Conservation (phyloP, 2,329 filamentous ascomycete genomes). For the Pseudogymnoascus sp. region DNA sequence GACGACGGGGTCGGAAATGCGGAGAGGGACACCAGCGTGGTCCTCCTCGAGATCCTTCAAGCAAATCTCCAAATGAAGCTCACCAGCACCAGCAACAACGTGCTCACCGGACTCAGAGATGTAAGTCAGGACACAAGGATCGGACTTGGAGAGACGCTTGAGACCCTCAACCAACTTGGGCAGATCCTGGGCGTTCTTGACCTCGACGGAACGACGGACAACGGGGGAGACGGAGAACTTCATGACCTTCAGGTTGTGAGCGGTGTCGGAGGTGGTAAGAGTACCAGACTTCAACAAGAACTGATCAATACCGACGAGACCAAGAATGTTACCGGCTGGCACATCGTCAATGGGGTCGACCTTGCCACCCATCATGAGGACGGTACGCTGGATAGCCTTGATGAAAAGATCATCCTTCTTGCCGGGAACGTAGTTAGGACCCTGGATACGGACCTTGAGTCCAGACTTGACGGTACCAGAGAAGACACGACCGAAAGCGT, state of each 20-base stretch:
- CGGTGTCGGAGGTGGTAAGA: slow-evolving; percentile 90
- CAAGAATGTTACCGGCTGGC: slow-evolving; percentile 98
- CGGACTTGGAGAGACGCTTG: slow-evolving; percentile 99
- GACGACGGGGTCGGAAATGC: slow-evolving; percentile 96
- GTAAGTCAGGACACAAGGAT: slow-evolving; percentile 90
- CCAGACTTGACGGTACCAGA: slow-evolving; percentile 94
- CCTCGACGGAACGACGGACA: slow-evolving; percentile 96
- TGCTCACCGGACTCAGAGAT: slow-evolving; percentile 95
- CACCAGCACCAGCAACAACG: slow-evolving; percentile 97
- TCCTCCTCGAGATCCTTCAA: slow-evolving; percentile 99
- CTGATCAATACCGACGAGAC: slow-evolving; percentile 98
- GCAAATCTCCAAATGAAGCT: slow-evolving; percentile 99
- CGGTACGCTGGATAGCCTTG: slow-evolving; percentile 99
- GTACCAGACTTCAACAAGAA: slow-evolving; percentile 99
- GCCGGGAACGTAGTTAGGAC: slow-evolving; percentile 95
- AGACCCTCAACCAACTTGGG: slow-evolving; percentile 99
- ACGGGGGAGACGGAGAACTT: slow-evolving; percentile 99
- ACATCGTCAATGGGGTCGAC: slow-evolving; percentile 98
- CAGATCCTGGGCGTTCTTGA: slow-evolving; percentile 99
- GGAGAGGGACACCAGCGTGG: slow-evolving; percentile 96
- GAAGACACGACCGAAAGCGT: slow-evolving; percentile 99
- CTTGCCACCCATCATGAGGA: slow-evolving; percentile 99
- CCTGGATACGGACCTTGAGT: slow-evolving; percentile 99
- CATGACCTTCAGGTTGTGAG: slow-evolving; percentile 99
- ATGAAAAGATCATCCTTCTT: slow-evolving; percentile 99